These are phyloP conservation scores for Cytidiella melzeri DNA, from an alignment of 768 basidiomycete species.

Conservation along the genomic window DNA sequence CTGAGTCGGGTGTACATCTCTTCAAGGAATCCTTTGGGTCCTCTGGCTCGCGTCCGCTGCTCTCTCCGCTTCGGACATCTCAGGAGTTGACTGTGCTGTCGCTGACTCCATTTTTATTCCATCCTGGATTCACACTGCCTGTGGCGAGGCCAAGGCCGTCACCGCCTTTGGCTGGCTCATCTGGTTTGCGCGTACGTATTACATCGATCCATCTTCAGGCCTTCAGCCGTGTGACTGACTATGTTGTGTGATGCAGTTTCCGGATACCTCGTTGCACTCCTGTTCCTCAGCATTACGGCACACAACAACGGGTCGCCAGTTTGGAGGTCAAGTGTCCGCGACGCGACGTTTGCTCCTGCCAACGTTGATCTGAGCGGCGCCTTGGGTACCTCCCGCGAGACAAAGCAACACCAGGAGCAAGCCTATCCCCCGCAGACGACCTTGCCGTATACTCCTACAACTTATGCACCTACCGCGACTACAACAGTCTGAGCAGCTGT, in stretches of 20 bases:
- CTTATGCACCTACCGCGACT: no score
- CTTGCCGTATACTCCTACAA: no score
- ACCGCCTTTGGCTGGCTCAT: constrained; percentile 32
- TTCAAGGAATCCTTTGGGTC: constrained; percentile 31
- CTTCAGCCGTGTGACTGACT: no score
- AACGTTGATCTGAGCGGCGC: constrained; percentile 5
- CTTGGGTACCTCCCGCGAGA: constrained; percentile 3
- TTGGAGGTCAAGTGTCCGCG: constrained; percentile 30
- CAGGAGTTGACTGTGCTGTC: constrained; percentile 9
- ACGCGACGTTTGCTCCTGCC: constrained; percentile 16
- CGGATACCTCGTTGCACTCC: constrained; percentile 24
- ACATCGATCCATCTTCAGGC: no score
- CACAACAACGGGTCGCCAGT: constrained; percentile 23
- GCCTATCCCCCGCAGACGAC: no score
- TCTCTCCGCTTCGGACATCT: constrained; percentile 15
- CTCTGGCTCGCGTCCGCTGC: constrained; percentile 35
- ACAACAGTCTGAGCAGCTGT: no score
- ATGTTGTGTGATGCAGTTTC: constrained; percentile 22
- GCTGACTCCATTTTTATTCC: constrained; percentile 1
- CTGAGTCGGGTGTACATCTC: no score
- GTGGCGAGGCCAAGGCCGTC: constrained; percentile 27
- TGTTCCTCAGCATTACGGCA: constrained; percentile 21
- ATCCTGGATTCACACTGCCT: constrained; percentile 14
- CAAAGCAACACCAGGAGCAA: no score
- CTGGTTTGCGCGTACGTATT: constrained; percentile 29